These are phyloP conservation scores for Fraxinus paxiana DNA, from an alignment of 305 asterid genomes.

Conservation along the genomic window DNA sequence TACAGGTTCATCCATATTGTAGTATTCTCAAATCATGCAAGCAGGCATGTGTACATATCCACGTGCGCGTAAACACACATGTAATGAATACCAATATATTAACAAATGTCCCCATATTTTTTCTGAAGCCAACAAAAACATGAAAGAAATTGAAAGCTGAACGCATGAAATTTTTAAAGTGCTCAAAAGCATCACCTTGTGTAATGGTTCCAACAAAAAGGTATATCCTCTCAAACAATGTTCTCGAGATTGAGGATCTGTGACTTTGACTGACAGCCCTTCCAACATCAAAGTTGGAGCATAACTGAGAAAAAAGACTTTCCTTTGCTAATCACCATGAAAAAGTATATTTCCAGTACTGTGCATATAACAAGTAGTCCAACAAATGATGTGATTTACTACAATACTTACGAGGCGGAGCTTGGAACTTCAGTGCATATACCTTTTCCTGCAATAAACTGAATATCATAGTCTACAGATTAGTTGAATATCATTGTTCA, in stretches of 20 bases:
- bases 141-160: constrained; percentile 15
- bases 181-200: constrained; percentile 44
- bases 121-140: background rate
- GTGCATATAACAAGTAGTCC: constrained; percentile 15
- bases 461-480: constrained; percentile 30
- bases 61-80: background rate
- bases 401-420: constrained; percentile 53
- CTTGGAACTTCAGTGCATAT: constrained; percentile 77
- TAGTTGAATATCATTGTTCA: constrained; percentile 16
- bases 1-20: constrained; percentile 1
- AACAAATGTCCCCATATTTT: background rate
- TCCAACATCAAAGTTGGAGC: constrained; percentile 61
- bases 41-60: background rate
- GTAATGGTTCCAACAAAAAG: constrained; percentile 57
- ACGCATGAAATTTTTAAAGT: constrained; percentile 17
- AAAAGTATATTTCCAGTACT: constrained; percentile 14
- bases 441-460: constrained; percentile 66
- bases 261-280: constrained; percentile 53
- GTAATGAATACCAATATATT: background rate
- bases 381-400: constrained; percentile 14
- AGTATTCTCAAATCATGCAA: background rate
- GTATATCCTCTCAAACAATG: constrained; percentile 68
- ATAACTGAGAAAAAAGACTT: constrained; percentile 48
- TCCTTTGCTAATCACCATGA: constrained; percentile 19
- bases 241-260: constrained; percentile 69